Evolutionary conservation across 345 rosid species (phyloP).

Genomic region (Theobroma cacao): DNA sequence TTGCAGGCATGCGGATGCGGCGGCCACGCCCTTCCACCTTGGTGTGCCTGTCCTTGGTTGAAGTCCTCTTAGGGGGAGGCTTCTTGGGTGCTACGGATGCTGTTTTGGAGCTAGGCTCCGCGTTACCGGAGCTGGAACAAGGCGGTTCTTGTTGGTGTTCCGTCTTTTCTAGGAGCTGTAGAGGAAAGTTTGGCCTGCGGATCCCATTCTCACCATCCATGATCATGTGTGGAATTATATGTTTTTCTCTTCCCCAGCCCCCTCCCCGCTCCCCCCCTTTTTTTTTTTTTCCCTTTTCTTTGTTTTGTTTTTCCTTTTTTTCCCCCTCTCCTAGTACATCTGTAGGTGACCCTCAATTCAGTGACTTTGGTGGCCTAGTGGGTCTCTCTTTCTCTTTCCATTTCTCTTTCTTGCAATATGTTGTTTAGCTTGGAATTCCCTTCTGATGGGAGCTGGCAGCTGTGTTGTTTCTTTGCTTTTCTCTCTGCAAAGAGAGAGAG

Average conservation of each 20-base stretch:
- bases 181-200: conserved; percentile 73
- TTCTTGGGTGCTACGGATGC: conserved; percentile 40
- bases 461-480: conserved; percentile 31
- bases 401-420: conserved; percentile 15
- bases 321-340: conserved; percentile 11
- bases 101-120: conserved; percentile 28
- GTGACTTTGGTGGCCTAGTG: conserved; percentile 52
- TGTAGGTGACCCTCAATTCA: conserved; percentile 30
- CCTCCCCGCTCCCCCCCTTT: not conserved
- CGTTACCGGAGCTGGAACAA: conserved; percentile 16
- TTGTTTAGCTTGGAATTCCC: conserved; percentile 40
- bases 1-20: conserved; percentile 93
- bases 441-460: conserved; percentile 48
- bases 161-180: conserved; percentile 64
- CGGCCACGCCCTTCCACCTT: conserved; percentile 97
- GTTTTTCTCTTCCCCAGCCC: not conserved
- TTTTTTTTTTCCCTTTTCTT: not conserved
- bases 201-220: conserved; percentile 75
- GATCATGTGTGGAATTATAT: conserved; percentile 39
- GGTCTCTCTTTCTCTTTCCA: conserved; percentile 38
- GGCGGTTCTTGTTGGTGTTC: conserved; percentile 23
- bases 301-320: not conserved
- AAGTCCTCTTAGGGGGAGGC: conserved; percentile 63
- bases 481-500: conserved; percentile 20
- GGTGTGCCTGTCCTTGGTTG: conserved; percentile 89